Percentiles rank a stretch among this genome's conserved stretches.
phyloP scores from a whole-genome alignment of 2,329 filamentous ascomycete species.

The Coniochaeta sp. region DNA sequence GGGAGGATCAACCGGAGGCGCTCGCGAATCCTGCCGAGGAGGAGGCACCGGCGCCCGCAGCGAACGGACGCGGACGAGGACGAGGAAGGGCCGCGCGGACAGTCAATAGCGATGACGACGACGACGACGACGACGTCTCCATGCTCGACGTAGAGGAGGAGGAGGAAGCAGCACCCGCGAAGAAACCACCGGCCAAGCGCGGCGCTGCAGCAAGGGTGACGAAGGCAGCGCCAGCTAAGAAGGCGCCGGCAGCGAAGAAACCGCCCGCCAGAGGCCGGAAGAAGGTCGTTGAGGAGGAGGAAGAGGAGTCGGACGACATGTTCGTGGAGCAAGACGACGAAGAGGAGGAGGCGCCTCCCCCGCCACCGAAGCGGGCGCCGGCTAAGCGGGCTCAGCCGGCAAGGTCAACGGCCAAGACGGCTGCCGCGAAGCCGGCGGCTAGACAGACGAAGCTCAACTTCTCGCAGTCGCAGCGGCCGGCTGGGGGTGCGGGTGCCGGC shows the following conservation, averaged over 20 bases:
- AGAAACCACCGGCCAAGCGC: slow-evolving; percentile 19
- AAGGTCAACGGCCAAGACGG: slow-evolving; percentile 20
- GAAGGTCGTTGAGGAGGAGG: slow-evolving; percentile 31
- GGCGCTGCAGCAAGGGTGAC: slow-evolving; percentile 22
- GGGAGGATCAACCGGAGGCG: slow-evolving; percentile 73
- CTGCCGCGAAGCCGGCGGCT: slow-evolving; percentile 19
- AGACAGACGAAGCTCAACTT: slow-evolving; percentile 46
- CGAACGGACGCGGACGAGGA: slow-evolving; percentile 17
- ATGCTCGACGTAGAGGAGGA: slow-evolving; percentile 48
- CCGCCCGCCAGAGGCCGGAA: slow-evolving; percentile 35
- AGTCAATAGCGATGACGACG: slow-evolving; percentile 23
- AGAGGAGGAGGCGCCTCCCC: slow-evolving; percentile 21
- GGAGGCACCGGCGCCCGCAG: slow-evolving; percentile 21
- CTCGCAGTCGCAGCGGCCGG: slow-evolving; percentile 28
- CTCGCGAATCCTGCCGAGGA: slow-evolving; percentile 38
- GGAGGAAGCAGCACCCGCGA: slow-evolving; percentile 30
- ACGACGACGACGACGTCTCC: slow-evolving; percentile 45
- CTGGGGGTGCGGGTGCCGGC: no score
- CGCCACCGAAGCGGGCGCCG: slow-evolving; percentile 12
- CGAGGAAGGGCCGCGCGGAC: slow-evolving; percentile 20
- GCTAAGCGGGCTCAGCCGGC: slow-evolving; percentile 23
- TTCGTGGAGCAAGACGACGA: slow-evolving; percentile 29
- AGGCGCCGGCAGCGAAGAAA: slow-evolving; percentile 35
- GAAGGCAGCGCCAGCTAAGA: slow-evolving; percentile 25
- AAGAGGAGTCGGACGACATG: slow-evolving; percentile 30